phyloP scores from a whole-genome alignment of 139 green algal genomes.

The Coccomyxa sp. region DNA sequence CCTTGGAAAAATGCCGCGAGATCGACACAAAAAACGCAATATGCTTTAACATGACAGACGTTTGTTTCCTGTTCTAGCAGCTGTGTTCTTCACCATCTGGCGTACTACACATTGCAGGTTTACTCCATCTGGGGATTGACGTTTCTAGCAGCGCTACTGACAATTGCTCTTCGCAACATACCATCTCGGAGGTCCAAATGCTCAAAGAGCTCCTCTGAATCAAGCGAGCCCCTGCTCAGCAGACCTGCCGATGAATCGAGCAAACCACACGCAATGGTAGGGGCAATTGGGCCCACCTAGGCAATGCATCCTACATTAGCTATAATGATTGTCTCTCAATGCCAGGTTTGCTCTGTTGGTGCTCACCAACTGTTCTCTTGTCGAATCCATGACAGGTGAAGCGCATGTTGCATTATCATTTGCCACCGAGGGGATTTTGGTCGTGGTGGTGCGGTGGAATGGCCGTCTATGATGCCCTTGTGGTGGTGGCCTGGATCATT shows the following conservation, averaged over 20 bases:
- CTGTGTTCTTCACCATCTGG: too few relatives aligned
- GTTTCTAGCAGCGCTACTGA: constrained; percentile 3
- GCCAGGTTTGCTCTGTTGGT: background rate
- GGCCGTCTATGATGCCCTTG: constrained; percentile 7
- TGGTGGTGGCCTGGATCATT: constrained; percentile 7
- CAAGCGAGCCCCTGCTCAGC: background rate
- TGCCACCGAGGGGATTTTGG: constrained; percentile 15
- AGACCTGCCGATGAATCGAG: background rate
- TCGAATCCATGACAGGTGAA: background rate
- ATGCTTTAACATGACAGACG: too few relatives aligned
- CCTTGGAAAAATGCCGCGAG: too few relatives aligned
- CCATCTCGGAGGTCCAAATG: background rate
- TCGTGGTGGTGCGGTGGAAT: constrained; percentile 16
- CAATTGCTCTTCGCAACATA: constrained; percentile 1
- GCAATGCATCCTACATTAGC: background rate
- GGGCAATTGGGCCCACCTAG: background rate
- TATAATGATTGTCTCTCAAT: background rate
- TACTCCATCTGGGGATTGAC: constrained; percentile 2
- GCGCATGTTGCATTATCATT: background rate
- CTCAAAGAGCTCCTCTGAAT: background rate
- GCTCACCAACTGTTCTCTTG: too few relatives aligned
- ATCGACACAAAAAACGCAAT: too few relatives aligned
- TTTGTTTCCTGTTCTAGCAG: too few relatives aligned
- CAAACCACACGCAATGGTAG: background rate
- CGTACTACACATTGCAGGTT: background rate